Conservation (phyloP, 192 early-diverging fungal species). For the Coemansia sp. region DNA sequence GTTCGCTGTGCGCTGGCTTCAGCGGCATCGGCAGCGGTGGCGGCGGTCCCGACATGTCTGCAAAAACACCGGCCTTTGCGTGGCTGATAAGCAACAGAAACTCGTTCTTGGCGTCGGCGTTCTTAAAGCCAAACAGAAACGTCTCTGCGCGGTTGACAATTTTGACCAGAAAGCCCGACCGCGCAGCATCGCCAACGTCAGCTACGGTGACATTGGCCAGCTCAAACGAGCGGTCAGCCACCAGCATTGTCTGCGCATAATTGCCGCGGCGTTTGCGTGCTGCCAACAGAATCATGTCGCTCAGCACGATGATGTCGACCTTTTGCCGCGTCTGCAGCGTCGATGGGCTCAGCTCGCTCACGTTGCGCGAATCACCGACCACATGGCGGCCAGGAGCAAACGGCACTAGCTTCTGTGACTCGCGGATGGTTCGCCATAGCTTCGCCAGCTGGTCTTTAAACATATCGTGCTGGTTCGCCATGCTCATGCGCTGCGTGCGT, state of each 20-base stretch:
- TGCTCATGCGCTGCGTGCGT: constrained; percentile 54
- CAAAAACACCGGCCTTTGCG: constrained; percentile 43
- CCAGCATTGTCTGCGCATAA: constrained; percentile 64
- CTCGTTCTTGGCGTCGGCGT: constrained; percentile 47
- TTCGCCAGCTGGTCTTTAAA: constrained; percentile 55
- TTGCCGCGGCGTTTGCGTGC: constrained; percentile 74
- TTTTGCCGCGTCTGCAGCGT: constrained; percentile 72
- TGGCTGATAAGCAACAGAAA: constrained; percentile 51
- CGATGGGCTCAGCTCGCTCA: constrained; percentile 77
- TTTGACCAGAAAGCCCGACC: constrained; percentile 78
- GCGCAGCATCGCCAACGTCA: constrained; percentile 80
- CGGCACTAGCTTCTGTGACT: constrained; percentile 64
- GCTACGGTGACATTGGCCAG: constrained; percentile 78
- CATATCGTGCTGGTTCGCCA: constrained; percentile 56
- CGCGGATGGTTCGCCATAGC: constrained; percentile 51
- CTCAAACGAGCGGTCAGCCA: constrained; percentile 79
- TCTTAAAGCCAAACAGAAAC: constrained; percentile 63
- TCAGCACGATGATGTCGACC: constrained; percentile 80
- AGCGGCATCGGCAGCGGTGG: constrained; percentile 18
- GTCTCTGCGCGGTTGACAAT: constrained; percentile 81
- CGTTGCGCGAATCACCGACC: constrained; percentile 68
- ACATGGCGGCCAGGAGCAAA: constrained; percentile 71
- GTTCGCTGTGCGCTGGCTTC: neutral
- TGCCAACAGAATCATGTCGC: constrained; percentile 80
- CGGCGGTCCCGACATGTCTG: constrained; percentile 18